Conservation (phyloP, 106 monocot species). For the Narthecium ossifragum region DNA sequence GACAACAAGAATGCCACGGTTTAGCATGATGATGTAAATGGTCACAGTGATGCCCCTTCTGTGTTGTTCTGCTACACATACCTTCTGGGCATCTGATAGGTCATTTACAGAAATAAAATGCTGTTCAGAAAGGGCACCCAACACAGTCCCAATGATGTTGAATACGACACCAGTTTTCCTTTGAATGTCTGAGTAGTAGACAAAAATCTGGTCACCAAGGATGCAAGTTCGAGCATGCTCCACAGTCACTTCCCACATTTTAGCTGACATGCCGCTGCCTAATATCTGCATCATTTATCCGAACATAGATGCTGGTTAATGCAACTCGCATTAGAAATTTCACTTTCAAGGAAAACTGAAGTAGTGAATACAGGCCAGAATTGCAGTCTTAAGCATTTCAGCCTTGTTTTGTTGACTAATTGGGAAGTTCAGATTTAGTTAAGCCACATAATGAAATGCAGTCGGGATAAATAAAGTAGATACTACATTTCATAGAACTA, state of each 20-base stretch:
- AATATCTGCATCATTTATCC: conserved; percentile 56
- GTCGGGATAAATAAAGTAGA: no score
- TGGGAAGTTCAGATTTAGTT: no score
- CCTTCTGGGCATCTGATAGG: conserved; percentile 63
- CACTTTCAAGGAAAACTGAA: no score
- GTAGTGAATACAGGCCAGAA: no score
- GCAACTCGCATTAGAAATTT: no score
- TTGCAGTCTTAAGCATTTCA: no score
- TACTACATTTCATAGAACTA: no score
- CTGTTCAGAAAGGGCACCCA: conserved; percentile 40
- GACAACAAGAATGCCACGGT: conserved; percentile 12
- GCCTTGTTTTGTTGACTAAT: no score
- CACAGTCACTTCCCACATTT: conserved; percentile 87
- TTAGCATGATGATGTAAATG: no score
- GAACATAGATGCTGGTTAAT: conserved; percentile 10
- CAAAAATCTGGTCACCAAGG: conserved; percentile 33
- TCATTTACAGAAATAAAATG: conserved; percentile 37
- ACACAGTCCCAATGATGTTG: conserved; percentile 64
- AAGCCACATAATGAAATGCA: no score
- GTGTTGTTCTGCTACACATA: no score
- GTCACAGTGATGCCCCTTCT: no score
- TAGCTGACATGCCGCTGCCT: conserved; percentile 87
- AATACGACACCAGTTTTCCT: conserved; percentile 50
- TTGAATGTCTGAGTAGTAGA: conserved; percentile 27
- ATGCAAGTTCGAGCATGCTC: conserved; percentile 84